A percentile compares a stretch with the other conserved stretches of the same genome.
These are phyloP conservation scores for Solanum paucissectum DNA, from an alignment of 257 asterid genomes.

Conservation along the genomic window DNA sequence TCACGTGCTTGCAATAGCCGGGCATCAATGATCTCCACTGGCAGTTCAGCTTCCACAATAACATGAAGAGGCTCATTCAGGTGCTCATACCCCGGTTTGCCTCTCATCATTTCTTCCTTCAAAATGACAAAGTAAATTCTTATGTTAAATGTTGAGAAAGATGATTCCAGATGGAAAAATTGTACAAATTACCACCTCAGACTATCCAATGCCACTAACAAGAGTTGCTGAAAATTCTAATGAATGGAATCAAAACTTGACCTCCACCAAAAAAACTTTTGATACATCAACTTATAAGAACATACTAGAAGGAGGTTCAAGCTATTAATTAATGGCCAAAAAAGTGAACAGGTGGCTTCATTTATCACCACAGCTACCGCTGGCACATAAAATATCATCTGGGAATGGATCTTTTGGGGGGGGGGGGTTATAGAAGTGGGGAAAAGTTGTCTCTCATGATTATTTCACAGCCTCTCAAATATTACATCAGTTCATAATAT, in stretches of 20 bases:
- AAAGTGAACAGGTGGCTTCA: background rate
- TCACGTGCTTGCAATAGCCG: conserved; percentile 90
- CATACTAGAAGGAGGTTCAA: background rate
- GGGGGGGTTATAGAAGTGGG: background rate
- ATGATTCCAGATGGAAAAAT: background rate
- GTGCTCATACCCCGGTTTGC: conserved; percentile 96
- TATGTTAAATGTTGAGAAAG: background rate
- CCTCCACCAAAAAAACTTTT: background rate
- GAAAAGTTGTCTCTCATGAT: background rate
- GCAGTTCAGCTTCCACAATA: conserved; percentile 89
- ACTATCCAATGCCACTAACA: background rate
- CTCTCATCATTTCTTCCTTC: conserved; percentile 99
- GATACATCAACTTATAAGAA: background rate
- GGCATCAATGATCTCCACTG: conserved; percentile 86
- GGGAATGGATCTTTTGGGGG: background rate
- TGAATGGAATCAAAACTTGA: background rate
- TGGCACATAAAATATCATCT: background rate
- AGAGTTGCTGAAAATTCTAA: background rate
- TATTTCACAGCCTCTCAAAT: background rate
- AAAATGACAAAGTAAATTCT: conserved; percentile 13
- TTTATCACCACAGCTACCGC: background rate
- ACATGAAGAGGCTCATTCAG: conserved; percentile 94
- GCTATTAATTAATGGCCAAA: background rate
- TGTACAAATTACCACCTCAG: background rate
- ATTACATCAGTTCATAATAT: background rate